Conservation (phyloP, 768 basidiomycete species). For the Collybiopsis luxurians region DNA sequence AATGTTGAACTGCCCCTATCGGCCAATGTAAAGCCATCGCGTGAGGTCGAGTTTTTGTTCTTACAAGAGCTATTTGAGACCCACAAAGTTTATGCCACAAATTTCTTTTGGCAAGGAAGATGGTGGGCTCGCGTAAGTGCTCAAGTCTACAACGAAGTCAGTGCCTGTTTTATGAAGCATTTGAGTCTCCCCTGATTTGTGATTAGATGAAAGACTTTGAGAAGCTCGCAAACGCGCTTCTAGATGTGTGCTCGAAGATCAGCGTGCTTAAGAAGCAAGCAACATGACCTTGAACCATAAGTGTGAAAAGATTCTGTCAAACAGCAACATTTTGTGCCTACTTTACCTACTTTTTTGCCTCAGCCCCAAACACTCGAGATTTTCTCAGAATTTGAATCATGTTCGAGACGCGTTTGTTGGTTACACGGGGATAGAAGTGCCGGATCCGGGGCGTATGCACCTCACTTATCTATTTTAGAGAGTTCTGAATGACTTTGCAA, state of each 20-base stretch:
- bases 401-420: no score
- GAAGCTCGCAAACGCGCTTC: slow-evolving; percentile 3
- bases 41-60: slow-evolving; percentile 22
- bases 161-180: neutral
- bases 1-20: slow-evolving; percentile 43
- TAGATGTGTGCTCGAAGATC: slow-evolving; percentile 7
- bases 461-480: no score
- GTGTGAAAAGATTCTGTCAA: no score
- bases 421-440: no score
- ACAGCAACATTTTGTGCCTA: no score
- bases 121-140: slow-evolving; percentile 50
- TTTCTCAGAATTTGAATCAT: no score
- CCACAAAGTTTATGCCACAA: slow-evolving; percentile 31
- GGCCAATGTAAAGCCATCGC: slow-evolving; percentile 15
- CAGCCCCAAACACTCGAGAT: no score
- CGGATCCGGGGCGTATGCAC: no score
- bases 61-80: slow-evolving; percentile 29
- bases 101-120: slow-evolving; percentile 33
- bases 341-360: no score
- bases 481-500: no score
- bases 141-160: slow-evolving; percentile 47
- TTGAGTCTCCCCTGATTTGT: neutral
- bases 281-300: no score
- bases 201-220: slow-evolving; percentile 6
- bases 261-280: no score